Base-by-base conservation (phyloP, 2,329 filamentous ascomycete species). In the Xenoacremonium recifei region DNA sequence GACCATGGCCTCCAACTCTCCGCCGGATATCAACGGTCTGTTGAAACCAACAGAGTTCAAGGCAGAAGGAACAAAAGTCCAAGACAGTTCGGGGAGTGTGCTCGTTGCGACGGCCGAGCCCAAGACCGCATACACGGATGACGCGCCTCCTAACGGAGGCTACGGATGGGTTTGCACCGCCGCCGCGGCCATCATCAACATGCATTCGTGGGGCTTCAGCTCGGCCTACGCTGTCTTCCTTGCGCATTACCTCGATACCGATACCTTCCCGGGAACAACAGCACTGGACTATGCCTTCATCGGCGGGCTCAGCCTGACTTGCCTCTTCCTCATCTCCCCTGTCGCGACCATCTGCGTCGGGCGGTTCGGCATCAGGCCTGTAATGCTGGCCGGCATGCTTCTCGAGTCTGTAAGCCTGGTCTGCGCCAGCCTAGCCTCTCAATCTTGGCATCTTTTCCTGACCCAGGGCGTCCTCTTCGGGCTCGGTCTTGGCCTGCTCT, bases 391-490 rank as follows among this genome's bases (percentile, higher is more conserved):
- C 6, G 77, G 79, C 0, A 75, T 77, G 0, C 15, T 77, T 2
- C 70, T 78, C 1, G 77, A 76, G 0, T 63, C 71, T 6, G 66
- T 66, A 0, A 74, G 72, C 5, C 64, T 84, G 19, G 71, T 82
- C 6, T 67, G 67, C 1, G 74, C 80, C 0, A 75, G 70, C 4
- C 77, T 80, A 37, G 69, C 77, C 0, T 69, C 53, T 1, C 42
- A 68, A 7, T 73, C 79, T 11, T 84, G 79, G 79, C 79, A 84
- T 10, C 63, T 84, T 0, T 82, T 82, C 43, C 65, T 85, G 0
- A 70, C 67, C 2, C 80, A 84, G 47, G 80, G 80, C 1, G 56
- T 82, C 1, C 74, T 76, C 40, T 81, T 84, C 39, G 80, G 81
- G 1, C 67, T 73, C 44, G 81, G 80, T 1, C 77, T 84, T 67